Evolutionary conservation across 305 asterid genomes (phyloP).

Genomic region (Andrographis paniculata): DNA sequence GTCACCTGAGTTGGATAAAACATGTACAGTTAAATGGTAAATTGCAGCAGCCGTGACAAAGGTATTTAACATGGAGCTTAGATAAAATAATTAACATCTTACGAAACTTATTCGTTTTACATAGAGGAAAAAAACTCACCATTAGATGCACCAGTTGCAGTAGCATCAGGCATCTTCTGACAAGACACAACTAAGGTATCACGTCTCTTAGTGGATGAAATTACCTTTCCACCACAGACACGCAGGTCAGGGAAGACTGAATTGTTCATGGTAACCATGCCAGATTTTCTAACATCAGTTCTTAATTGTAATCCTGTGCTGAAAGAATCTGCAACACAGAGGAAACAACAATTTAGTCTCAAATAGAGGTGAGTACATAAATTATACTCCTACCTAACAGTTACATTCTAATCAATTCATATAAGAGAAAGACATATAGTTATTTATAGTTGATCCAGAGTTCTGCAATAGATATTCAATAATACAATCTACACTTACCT

Average conservation of each 20-base stretch:
- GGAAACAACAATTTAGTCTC: conserved; percentile 1
- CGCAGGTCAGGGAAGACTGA: conserved; percentile 21
- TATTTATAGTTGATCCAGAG: neutral
- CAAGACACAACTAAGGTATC: conserved; percentile 30
- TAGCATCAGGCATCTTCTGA: conserved; percentile 42
- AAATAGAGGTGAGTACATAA: conserved; percentile 4
- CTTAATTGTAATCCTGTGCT: conserved; percentile 31
- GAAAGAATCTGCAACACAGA: conserved; percentile 20
- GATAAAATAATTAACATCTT: conserved; percentile 27
- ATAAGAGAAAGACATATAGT: neutral
- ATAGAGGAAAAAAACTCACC: neutral
- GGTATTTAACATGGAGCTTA: neutral
- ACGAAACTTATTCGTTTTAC: no score
- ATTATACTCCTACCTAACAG: no score
- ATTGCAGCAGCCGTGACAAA: neutral
- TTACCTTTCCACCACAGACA: conserved; percentile 25
- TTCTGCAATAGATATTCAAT: neutral
- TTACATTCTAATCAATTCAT: neutral
- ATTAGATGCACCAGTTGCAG: neutral
- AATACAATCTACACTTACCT: neutral
- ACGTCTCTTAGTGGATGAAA: conserved; percentile 26
- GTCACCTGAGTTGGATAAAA: conserved; percentile 21
- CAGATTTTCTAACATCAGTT: conserved; percentile 29
- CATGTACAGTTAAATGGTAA: neutral
- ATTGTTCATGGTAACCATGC: conserved; percentile 26